Evolutionary conservation across 2,329 filamentous ascomycete genomes (phyloP), one percentile per base, ranked within the genome.

Genomic region (Truncatella angustata): DNA sequence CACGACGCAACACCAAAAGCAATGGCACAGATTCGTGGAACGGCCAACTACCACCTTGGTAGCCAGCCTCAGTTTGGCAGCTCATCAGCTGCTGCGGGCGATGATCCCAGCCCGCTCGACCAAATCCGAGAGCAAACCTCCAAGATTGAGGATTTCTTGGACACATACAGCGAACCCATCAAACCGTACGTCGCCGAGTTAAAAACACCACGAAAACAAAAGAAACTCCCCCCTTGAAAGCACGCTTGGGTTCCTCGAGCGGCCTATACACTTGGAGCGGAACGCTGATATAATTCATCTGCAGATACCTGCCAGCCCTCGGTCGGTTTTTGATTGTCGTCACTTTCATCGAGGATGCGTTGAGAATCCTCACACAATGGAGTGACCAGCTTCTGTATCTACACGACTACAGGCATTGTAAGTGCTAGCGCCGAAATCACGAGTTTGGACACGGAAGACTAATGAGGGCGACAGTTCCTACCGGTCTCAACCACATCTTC

Each of bases 361-460:
- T 99, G 57, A 85, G 94, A 69, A 99, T 99, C 73, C 79, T 97
- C 63, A 99, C 94, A 61, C 94, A 99, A 85, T 99, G 94, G 92
- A 85, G 70, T 68, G 94, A 97, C 70, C 94, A 99, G 78, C 82
- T 99, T 55, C 79, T 89, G 55, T 99, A 97, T 71, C 85, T 99
- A 50, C 86, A 88, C 70, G 90, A 96, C 64, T 97, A 95, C 79
- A 83, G 93, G 68, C 82, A 90, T 71, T 97, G 93, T 97, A 88
- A 75, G 89, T 72, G 56, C 52, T 51, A 45, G 48, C 44, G 45
- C n/a, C 42, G 20, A 49, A 54, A 16, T 53, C 10, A 21, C 20
- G n/a, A n/a, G 14, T 28, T n/a, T 43, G n/a, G 23, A 42, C 42
- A 35, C 40, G n/a, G 28, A 42, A n/a, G 50, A 56, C 60, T 64